Evolutionary conservation across 108 stramenopile species (phyloP).

Genomic region (Ochromonas danica): DNA sequence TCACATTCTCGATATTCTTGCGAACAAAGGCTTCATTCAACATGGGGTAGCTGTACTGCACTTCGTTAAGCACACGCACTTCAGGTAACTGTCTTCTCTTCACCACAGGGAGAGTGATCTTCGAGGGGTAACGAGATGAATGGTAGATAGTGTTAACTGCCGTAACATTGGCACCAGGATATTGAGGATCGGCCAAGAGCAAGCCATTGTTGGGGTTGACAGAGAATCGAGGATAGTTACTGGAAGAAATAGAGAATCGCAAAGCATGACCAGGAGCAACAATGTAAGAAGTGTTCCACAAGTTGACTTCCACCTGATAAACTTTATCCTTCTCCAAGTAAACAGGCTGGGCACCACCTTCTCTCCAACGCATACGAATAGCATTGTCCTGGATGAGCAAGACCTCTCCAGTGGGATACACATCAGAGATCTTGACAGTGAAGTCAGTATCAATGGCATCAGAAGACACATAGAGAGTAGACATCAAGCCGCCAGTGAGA

Average conservation of each 20-base stretch:
- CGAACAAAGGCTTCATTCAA: background rate
- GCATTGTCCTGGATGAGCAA: constrained; percentile 36
- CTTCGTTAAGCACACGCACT: constrained; percentile 25
- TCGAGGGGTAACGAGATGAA: constrained; percentile 26
- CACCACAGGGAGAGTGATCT: constrained; percentile 39
- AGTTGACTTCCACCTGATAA: constrained; percentile 38
- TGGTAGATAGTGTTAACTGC: constrained; percentile 38
- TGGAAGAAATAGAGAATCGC: constrained; percentile 33
- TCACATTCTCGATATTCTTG: background rate
- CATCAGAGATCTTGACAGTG: constrained; percentile 39
- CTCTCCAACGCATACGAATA: constrained; percentile 45
- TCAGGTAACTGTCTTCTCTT: background rate
- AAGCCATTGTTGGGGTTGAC: constrained; percentile 38
- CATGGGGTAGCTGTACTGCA: constrained; percentile 16
- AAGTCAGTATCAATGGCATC: constrained; percentile 49
- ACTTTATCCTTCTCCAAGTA: constrained; percentile 35
- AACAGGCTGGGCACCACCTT: background rate
- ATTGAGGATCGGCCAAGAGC: background rate
- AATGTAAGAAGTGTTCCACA: constrained; percentile 48
- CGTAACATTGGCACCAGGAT: constrained; percentile 30
- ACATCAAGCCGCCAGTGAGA: constrained; percentile 30
- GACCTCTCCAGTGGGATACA: constrained; percentile 42
- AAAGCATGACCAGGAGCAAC: constrained; percentile 41
- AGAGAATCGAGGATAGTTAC: constrained; percentile 39
- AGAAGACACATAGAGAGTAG: constrained; percentile 37